Base-by-base conservation (phyloP, 352 stramenopile species). In the Peronospora destructor region DNA sequence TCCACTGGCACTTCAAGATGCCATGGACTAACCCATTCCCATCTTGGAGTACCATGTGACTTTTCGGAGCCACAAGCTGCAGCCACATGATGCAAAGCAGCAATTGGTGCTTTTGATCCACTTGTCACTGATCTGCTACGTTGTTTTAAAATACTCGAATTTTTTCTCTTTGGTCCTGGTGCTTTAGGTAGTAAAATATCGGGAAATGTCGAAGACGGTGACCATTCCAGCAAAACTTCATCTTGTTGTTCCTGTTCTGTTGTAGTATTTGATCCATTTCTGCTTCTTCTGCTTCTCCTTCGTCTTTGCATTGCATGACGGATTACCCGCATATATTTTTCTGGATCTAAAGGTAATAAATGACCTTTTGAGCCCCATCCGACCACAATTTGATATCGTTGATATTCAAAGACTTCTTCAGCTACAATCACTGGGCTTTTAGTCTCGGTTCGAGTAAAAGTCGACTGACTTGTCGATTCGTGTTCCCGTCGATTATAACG, bases 1-100 rank as follows among this genome's bases (percentile, higher is more conserved):
- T 62, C 53, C 1, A 30, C 1, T 1, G 57, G 50, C 2, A 59
- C 26, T 49, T 85, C 70, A 5, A 89, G 54, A 42, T 85, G 73
- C 78, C 78, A 89, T 8, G 78, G 78, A 73, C 71, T 84, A 19
- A 72, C 68, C 78, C 78, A 89, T 33, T 85, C 74, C 78, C 78
- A 86, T 6, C 66, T 53, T 4, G 51, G 44, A 21, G 1, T 30
- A 30, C 3, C 19, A 30, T 30, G 26, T 30, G 26, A 2, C 2
- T 30, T 30, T 6, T 30, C 8, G 5, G 4, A 30, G 4, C 0
- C 1, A 30, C 5, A 2, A 10, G 6, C 8, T 10, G 2, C 8
- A 6, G 26, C 8, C 26, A 30, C 26, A 30, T 2, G 4, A 30
- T 30, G 26, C 5, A 21, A 21, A 21, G 19, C 19, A 21, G 1